A percentile compares a stretch with the other conserved stretches of the same genome.
Evolutionary conservation across 1,284 basidiomycete genomes (phyloP).

Genomic region (Mycena citricolor): DNA sequence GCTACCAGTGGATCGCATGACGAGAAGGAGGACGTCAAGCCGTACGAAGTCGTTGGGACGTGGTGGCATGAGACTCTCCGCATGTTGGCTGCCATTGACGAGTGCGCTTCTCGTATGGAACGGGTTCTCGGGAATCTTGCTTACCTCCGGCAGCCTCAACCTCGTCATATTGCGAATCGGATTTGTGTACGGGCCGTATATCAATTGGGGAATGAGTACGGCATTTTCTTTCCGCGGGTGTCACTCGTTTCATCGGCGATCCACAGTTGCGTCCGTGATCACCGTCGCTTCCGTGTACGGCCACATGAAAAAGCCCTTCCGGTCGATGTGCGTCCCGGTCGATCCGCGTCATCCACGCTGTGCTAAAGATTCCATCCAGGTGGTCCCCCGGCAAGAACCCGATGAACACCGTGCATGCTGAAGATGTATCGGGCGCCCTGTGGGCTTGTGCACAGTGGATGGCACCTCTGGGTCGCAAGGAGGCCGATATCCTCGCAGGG

Average conservation of each 20-base stretch:
- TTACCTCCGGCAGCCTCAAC: conserved; percentile 57
- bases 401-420: conserved; percentile 77
- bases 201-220: conserved; percentile 65
- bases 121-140: conserved; percentile 4
- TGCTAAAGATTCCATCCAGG: conserved; percentile 34
- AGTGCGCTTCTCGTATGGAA: conserved; percentile 43
- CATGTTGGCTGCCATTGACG: conserved; percentile 70
- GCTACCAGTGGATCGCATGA: conserved; percentile 62
- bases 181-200: conserved; percentile 75
- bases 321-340: conserved; percentile 62
- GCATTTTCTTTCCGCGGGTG: conserved; percentile 20
- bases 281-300: conserved; percentile 84
- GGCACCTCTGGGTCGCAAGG: conserved; percentile 53
- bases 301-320: conserved; percentile 84
- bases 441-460: conserved; percentile 82
- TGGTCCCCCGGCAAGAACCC: conserved; percentile 80
- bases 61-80: conserved; percentile 92
- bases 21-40: conserved; percentile 78
- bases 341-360: conserved; percentile 6
- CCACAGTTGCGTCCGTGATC: conserved; percentile 61
- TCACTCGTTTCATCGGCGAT: conserved; percentile 15
- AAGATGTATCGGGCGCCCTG: conserved; percentile 74
- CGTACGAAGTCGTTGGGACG: conserved; percentile 68
- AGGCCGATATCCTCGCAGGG: conserved; percentile 65
- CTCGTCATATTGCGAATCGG: conserved; percentile 76